Evolutionary conservation across 306 rosid species (phyloP), one percentile per base, ranked within the genome.

Genomic region (Gastrolobium bilobum): DNA sequence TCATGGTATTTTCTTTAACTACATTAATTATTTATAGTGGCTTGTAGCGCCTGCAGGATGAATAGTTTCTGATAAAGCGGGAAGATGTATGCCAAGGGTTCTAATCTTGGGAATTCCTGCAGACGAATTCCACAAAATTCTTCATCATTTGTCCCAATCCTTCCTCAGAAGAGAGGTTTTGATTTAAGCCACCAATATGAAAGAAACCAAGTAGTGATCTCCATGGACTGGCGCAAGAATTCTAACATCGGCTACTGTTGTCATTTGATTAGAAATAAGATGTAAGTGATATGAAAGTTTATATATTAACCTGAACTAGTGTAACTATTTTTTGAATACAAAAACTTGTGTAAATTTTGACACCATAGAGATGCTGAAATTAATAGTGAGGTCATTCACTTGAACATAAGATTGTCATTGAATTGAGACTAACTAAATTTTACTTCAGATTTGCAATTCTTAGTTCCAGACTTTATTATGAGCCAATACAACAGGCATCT

Each of bases 221-320:
- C 31, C 15, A 37, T 35, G 6, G 80, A 76, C 52, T 87, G 89
- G 91, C 79, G 59, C 3, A 56, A 65, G 8, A 67, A 47, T 74
- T 51, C 73, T 2, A 20, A 62, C 69, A 43, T 85, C 7, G 2
- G 0, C 48, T 1, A 6, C 40, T 0, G 4, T 10, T 81, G 85
- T 34, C 0, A 37, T 59, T 53, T 9, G 33, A 74, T 81, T 8
- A 59, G 72, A 43, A 46, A 29, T 1, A 35, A 40, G 33, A 78
- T 85, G 91, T 88, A 71, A 87, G 91, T 77, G 39, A 46, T 39
- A 4, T 7, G 13, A 20, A 20, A 44, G 44, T 15, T 44, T 29
- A 47, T 8, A 11, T 2, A 10, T 48, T 39, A 37, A 52, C 10
- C 1, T 10, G 7, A 47, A 26, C 20, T 52, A 31, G 39, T 42